phyloP scores from a whole-genome alignment of 1,139 yeast species.

The Lodderomyces beijingensis region DNA sequence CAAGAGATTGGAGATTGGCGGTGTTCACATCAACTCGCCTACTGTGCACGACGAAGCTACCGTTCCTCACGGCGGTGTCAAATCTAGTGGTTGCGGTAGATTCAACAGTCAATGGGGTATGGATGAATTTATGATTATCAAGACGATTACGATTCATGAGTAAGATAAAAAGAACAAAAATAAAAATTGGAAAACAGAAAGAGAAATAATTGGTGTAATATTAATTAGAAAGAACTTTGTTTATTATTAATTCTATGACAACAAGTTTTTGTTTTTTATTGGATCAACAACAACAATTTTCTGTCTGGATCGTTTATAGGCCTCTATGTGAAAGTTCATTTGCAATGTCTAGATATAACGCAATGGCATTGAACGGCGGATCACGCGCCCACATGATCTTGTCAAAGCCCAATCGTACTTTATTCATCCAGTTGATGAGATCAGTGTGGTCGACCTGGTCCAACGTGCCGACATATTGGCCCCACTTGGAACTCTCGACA shows the following conservation, averaged over 20 bases:
- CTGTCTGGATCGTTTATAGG: no score
- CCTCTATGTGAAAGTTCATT: constrained; percentile 66
- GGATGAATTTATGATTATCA: constrained; percentile 30
- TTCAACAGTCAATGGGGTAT: constrained; percentile 52
- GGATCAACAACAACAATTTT: no score
- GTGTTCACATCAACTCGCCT: constrained; percentile 48
- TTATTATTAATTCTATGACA: no score
- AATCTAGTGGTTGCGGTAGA: constrained; percentile 48
- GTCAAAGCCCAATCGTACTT: constrained; percentile 34
- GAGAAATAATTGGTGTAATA: no score
- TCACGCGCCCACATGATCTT: constrained; percentile 29
- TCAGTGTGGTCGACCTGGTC: constrained; percentile 82
- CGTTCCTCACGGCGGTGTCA: constrained; percentile 55
- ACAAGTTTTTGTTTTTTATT: no score
- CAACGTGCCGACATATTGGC: constrained; percentile 72
- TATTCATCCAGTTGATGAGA: constrained; percentile 75
- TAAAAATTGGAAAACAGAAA: background rate
- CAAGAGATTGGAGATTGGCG: constrained; percentile 37
- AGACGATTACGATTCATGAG: constrained; percentile 21
- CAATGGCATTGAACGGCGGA: constrained; percentile 63
- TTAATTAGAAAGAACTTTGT: no score
- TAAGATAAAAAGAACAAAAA: constrained; percentile 2
- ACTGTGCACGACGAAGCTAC: constrained; percentile 48
- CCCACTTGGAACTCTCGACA: constrained; percentile 79
- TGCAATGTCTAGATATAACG: constrained; percentile 71